Evolutionary conservation across 176 grass and related monocot species (phyloP).

Genomic region (Oryza brachyantha): DNA sequence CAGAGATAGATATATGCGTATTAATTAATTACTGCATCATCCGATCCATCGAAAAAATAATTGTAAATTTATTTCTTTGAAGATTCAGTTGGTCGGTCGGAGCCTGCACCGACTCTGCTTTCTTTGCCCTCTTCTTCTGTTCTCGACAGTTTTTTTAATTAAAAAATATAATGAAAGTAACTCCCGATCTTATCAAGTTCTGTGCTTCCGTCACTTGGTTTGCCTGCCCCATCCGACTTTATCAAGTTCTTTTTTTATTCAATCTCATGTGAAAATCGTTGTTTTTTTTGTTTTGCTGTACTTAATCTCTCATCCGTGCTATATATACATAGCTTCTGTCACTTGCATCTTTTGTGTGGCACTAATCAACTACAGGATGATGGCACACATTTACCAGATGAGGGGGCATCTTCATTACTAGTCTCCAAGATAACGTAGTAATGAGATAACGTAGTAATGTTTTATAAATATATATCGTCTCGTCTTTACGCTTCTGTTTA

Average conservation of each 20-base stretch:
- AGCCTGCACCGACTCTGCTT: not conserved
- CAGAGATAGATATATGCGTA: constrained; percentile 30
- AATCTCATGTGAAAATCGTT: not conserved
- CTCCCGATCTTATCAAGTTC: not conserved
- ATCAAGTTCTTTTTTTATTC: not conserved
- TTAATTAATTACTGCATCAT: constrained; percentile 17
- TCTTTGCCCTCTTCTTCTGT: not conserved
- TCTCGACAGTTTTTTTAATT: not conserved
- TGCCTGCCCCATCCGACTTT: too few species aligned
- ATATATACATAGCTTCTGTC: too few species aligned
- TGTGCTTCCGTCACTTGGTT: too few species aligned
- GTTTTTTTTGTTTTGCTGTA: not conserved
- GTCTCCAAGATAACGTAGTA: too few species aligned
- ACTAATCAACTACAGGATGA: too few species aligned
- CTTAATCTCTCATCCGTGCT: not conserved
- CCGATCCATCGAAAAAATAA: constrained; percentile 4
- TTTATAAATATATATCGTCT: too few species aligned
- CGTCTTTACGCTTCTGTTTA: too few species aligned
- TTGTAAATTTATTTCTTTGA: not conserved
- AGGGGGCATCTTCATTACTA: too few species aligned
- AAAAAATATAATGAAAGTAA: not conserved
- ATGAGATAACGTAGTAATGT: too few species aligned
- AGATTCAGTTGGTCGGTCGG: too few species aligned
- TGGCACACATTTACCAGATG: too few species aligned
- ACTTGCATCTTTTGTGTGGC: too few species aligned